A percentile compares a stretch with the other conserved stretches of the same genome.
Evolutionary conservation across 2,329 filamentous ascomycete species (phyloP).

Genomic region (Capronia americana): DNA sequence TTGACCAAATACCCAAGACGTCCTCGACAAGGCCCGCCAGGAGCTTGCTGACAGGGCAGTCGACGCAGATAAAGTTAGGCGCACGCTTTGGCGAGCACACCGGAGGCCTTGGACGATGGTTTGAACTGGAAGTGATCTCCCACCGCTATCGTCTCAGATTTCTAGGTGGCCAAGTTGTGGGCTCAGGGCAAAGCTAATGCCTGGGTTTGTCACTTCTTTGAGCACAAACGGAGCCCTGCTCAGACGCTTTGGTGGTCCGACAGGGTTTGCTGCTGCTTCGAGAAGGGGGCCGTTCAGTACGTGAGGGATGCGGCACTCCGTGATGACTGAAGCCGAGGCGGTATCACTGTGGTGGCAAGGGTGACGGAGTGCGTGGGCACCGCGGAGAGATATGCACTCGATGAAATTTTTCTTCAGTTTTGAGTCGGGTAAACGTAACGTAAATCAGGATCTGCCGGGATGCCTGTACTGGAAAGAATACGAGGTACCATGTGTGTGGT

Average conservation of each 20-base stretch:
- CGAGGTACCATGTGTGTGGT: constrained; percentile 1
- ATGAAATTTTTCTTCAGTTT: constrained; percentile 1
- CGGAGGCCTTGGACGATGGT: constrained; percentile 20
- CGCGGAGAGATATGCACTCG: neutral
- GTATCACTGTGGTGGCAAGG: constrained; percentile 10
- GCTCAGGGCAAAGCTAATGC: constrained; percentile 9
- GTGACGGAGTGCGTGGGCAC: constrained; percentile 6
- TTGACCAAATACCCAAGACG: neutral
- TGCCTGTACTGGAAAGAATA: neutral
- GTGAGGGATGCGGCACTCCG: neutral
- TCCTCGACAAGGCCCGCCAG: constrained; percentile 23
- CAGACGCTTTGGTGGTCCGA: neutral
- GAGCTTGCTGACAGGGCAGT: constrained; percentile 32
- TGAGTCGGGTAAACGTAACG: constrained; percentile 14
- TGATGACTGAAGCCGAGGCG: constrained; percentile 8
- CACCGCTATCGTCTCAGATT: constrained; percentile 26
- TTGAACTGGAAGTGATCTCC: constrained; percentile 30
- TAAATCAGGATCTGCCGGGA: constrained; percentile 13
- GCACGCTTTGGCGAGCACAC: constrained; percentile 26
- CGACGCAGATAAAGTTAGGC: constrained; percentile 31
- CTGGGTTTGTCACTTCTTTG: neutral
- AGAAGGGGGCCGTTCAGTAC: neutral
- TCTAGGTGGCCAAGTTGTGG: constrained; percentile 11
- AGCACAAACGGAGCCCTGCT: constrained; percentile 1
- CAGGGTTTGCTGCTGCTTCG: neutral